phyloP scores from a whole-genome alignment of 1,284 basidiomycete species.

The Cryptococcus sp. region DNA sequence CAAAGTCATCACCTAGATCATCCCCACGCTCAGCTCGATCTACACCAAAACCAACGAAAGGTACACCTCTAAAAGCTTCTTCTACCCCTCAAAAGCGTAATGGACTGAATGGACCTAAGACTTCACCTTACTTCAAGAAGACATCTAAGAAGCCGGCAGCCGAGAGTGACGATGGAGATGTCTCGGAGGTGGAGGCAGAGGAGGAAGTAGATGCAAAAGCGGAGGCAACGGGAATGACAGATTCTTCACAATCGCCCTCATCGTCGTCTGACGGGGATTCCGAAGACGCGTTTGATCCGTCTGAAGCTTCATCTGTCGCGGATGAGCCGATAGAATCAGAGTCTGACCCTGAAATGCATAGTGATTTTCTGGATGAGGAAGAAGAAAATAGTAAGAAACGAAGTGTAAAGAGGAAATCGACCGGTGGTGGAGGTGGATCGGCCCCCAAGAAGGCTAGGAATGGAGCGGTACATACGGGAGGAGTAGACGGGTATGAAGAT shows the following conservation, averaged over 20 bases:
- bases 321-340: slow-evolving; percentile 4
- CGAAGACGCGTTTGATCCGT: slow-evolving; percentile 26
- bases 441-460: slow-evolving; percentile 10
- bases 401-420: slow-evolving; percentile 1
- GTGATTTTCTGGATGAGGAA: slow-evolving; percentile 20
- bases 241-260: slow-evolving; percentile 13
- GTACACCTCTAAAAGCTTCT: not conserved
- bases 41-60: not conserved
- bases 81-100: not conserved
- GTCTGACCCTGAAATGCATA: slow-evolving; percentile 14
- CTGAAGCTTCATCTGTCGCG: slow-evolving; percentile 13
- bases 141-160: not conserved
- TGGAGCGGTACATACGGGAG: slow-evolving; percentile 10
- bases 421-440: not conserved
- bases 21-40: slow-evolving; percentile 6
- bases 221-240: slow-evolving; percentile 31
- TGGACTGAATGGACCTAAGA: not conserved
- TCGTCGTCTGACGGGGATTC: slow-evolving; percentile 12
- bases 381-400: slow-evolving; percentile 3
- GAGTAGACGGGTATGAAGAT: slow-evolving; percentile 43
- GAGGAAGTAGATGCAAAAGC: slow-evolving; percentile 5
- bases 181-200: not conserved
- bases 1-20: slow-evolving; percentile 2
- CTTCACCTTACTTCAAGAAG: slow-evolving; percentile 15
- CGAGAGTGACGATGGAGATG: not conserved